Evolutionary conservation across 306 rosid species (phyloP).

Genomic region (Begonia peltatifolia): DNA sequence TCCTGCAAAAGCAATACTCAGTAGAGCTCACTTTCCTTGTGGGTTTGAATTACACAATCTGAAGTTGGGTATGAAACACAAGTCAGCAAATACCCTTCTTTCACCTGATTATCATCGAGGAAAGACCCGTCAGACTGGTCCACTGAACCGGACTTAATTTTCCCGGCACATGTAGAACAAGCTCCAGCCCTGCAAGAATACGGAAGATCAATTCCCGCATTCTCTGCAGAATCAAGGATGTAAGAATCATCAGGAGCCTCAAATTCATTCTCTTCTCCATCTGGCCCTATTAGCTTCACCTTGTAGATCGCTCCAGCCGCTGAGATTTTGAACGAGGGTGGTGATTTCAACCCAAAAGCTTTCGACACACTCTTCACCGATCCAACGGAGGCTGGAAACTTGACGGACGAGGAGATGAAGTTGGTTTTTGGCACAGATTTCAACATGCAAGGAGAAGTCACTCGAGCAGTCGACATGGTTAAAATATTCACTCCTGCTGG

Average conservation of each 20-base stretch:
- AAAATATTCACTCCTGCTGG: conserved; percentile 21
- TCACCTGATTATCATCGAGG: conserved; percentile 53
- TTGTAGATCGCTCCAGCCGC: conserved; percentile 51
- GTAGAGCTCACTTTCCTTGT: conserved; percentile 61
- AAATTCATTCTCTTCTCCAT: conserved; percentile 45
- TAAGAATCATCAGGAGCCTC: conserved; percentile 59
- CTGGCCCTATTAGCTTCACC: conserved; percentile 54
- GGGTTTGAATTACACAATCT: conserved; percentile 63
- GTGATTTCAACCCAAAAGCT: conserved; percentile 48
- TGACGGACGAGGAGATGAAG: conserved; percentile 17
- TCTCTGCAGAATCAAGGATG: conserved; percentile 71
- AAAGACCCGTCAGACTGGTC: conserved; percentile 75
- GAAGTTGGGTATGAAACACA: conserved; percentile 64
- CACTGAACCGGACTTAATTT: conserved; percentile 40
- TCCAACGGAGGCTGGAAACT: conserved; percentile 32
- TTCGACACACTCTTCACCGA: conserved; percentile 31
- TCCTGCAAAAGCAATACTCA: conserved; percentile 16
- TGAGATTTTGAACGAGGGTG: conserved; percentile 29
- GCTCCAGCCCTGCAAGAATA: conserved; percentile 89
- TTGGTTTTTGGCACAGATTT: conserved; percentile 16
- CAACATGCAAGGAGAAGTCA: conserved; percentile 27
- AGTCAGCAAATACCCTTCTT: conserved; percentile 42
- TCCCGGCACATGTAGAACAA: conserved; percentile 74
- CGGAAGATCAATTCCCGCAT: conserved; percentile 64
- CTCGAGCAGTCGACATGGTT: conserved; percentile 35